These are phyloP conservation scores for Cardiospermum halicacabum DNA, from an alignment of 345 rosid species.

Conservation along the genomic window DNA sequence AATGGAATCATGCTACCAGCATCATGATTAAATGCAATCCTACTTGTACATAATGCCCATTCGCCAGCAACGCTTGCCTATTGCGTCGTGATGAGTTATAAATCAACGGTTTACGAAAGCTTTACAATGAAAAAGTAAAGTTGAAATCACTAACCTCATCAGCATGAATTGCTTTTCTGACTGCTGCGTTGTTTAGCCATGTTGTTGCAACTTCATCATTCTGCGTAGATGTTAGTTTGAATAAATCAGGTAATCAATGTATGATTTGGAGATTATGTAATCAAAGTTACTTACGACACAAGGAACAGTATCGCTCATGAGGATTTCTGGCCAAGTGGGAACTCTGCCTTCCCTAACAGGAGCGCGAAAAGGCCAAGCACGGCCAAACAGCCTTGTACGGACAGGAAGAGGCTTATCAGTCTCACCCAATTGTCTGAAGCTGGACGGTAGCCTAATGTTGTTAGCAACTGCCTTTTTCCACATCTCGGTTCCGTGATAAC, in stretches of 20 bases:
- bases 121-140: too few relatives aligned
- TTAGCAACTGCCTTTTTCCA: not conserved
- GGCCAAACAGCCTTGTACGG: constrained; percentile 33
- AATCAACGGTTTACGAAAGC: too few relatives aligned
- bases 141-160: constrained; percentile 16
- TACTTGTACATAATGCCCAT: constrained; percentile 53
- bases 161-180: constrained; percentile 41
- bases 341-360: constrained; percentile 28
- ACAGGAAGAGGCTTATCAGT: constrained; percentile 28
- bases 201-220: constrained; percentile 31
- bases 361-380: constrained; percentile 46
- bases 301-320: constrained; percentile 8
- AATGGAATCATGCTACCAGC: constrained; percentile 46
- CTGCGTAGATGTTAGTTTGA: constrained; percentile 14
- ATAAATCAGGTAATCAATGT: too few relatives aligned
- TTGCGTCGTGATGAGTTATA: constrained; percentile 22
- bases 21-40: constrained; percentile 12
- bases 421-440: constrained; percentile 25
- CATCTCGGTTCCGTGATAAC: not conserved
- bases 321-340: constrained; percentile 35
- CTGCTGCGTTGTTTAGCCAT: constrained; percentile 37
- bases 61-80: too few relatives aligned
- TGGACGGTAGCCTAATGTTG: not conserved
- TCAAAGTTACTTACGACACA: constrained; percentile 31
- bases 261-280: too few relatives aligned